A percentile compares a stretch with the other conserved stretches of the same genome.
Evolutionary conservation across 768 basidiomycete genomes (phyloP).

Genomic region (Rhizopogon salebrosus): DNA sequence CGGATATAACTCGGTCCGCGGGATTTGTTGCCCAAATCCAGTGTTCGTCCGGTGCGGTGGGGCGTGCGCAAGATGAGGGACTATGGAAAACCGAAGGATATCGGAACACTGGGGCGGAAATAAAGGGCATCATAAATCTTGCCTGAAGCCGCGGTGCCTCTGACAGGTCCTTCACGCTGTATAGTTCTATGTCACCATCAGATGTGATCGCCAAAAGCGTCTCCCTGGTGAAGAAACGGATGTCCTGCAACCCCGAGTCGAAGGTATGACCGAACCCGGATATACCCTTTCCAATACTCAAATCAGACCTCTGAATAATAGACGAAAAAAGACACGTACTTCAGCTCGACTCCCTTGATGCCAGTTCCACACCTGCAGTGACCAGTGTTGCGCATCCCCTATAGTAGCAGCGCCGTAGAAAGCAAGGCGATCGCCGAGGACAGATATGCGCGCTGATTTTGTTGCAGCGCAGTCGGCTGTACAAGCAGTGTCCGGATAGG

Average conservation of each 20-base stretch:
- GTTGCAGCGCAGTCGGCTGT: too few species aligned
- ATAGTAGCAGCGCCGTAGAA: neutral
- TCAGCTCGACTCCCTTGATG: neutral
- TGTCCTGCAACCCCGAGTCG: neutral
- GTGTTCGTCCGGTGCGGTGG: neutral
- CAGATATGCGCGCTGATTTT: too few species aligned
- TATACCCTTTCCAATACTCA: too few species aligned
- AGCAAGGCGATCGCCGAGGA: neutral
- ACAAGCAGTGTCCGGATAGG: too few species aligned
- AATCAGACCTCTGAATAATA: neutral
- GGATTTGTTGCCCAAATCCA: neutral
- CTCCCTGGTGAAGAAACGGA: neutral
- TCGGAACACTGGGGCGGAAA: neutral
- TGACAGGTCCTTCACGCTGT: neutral
- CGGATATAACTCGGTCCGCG: neutral
- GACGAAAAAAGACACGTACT: neutral
- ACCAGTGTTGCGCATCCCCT: too few species aligned
- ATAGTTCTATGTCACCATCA: neutral
- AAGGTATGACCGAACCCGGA: too few species aligned
- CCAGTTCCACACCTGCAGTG: neutral
- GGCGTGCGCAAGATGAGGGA: neutral
- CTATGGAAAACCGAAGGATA: neutral
- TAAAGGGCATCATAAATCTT: neutral
- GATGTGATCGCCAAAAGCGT: neutral
- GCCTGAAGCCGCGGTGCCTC: neutral